These are phyloP conservation scores for Malassezia yamatoensis DNA, from an alignment of 1,284 basidiomycete genomes.

Conservation along the genomic window DNA sequence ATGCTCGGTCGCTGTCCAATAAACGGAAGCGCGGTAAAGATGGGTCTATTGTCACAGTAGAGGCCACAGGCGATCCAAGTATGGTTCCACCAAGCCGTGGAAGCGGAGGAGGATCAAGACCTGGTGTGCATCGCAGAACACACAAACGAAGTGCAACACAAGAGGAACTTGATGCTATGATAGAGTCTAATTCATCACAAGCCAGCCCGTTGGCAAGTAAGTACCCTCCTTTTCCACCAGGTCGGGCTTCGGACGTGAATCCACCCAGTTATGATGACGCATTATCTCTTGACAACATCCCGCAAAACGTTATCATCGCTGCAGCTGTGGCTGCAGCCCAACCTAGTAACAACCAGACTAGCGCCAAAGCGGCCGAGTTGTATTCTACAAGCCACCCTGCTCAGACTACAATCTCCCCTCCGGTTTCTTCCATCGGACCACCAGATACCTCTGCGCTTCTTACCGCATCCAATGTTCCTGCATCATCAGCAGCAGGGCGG, in stretches of 20 bases:
- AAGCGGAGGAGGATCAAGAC: slow-evolving; percentile 31
- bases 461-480: background rate
- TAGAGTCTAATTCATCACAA: background rate
- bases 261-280: background rate
- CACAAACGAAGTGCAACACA: slow-evolving; percentile 24
- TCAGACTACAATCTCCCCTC: background rate
- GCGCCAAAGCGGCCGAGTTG: background rate
- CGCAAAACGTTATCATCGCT: background rate
- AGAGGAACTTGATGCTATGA: slow-evolving; percentile 36
- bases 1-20: slow-evolving; percentile 33
- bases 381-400: background rate
- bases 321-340: slow-evolving; percentile 1
- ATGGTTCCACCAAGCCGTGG: slow-evolving; percentile 34
- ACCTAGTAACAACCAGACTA: background rate
- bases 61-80: slow-evolving; percentile 29
- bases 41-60: slow-evolving; percentile 27
- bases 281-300: background rate
- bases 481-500: background rate
- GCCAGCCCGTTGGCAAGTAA: background rate
- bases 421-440: background rate
- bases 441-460: background rate
- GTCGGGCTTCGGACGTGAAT: background rate
- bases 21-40: slow-evolving; percentile 37
- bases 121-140: slow-evolving; percentile 29
- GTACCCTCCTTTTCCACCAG: background rate